These are phyloP conservation scores for Microbotryum violaceum DNA, from an alignment of 1,284 basidiomycete genomes.

Conservation along the genomic window DNA sequence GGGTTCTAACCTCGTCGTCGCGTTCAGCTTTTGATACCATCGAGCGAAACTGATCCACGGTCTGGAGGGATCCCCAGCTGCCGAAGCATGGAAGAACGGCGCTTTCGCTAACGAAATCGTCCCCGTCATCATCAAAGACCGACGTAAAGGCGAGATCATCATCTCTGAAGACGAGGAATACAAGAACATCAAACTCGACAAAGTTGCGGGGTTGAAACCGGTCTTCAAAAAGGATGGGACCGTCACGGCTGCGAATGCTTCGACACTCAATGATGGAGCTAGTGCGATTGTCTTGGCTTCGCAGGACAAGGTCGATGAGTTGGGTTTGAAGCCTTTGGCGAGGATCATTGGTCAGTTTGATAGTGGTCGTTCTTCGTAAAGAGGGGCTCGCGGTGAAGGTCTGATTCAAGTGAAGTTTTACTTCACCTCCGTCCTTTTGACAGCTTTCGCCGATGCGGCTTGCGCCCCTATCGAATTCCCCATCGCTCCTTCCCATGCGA, in stretches of 20 bases:
- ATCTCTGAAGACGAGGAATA: slow-evolving; percentile 94
- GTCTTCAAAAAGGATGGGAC: slow-evolving; percentile 43
- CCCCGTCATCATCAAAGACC: slow-evolving; percentile 74
- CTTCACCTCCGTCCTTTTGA: slow-evolving; percentile 34
- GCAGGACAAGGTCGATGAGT: slow-evolving; percentile 33
- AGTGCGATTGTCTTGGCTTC: slow-evolving; percentile 41
- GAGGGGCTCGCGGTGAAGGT: not conserved
- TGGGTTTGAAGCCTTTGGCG: slow-evolving; percentile 40
- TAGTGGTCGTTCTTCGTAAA: slow-evolving; percentile 31
- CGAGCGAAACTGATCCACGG: too few species aligned
- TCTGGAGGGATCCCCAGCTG: slow-evolving; percentile 49
- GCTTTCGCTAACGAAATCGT: slow-evolving; percentile 81
- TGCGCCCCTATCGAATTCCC: slow-evolving; percentile 96
- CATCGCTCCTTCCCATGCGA: slow-evolving; percentile 74
- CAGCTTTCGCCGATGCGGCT: slow-evolving; percentile 92
- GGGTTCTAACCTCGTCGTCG: slow-evolving; percentile 35
- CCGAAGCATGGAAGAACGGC: slow-evolving; percentile 76
- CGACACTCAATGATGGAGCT: slow-evolving; percentile 43
- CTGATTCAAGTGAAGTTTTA: slow-evolving; percentile 37
- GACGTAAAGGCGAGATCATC: slow-evolving; percentile 75
- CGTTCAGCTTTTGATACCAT: too few species aligned
- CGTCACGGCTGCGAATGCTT: slow-evolving; percentile 44
- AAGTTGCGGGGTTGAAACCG: slow-evolving; percentile 40
- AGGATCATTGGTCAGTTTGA: slow-evolving; percentile 38
- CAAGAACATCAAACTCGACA: slow-evolving; percentile 48